Base-by-base conservation (phyloP, 2,329 filamentous ascomycete genomes). In the Cryphonectria parasitica region DNA sequence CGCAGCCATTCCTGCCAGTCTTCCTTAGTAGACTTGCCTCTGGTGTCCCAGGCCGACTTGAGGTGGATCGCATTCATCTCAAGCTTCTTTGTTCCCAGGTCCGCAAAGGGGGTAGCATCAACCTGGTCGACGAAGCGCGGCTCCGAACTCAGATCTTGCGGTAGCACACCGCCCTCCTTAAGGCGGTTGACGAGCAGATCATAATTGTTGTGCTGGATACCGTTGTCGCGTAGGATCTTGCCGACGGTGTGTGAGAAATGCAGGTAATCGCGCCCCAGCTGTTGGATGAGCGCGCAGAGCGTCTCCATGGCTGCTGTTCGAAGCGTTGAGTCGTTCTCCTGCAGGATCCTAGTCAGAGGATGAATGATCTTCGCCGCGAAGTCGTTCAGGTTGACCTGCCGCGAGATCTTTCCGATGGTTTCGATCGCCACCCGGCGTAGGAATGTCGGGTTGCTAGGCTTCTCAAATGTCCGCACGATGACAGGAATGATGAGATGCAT, bases 1-100 rank as follows among this genome's bases (percentile, higher is more conserved):
- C 97, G 90, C 81, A 99, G 94, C 96, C 96, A 99, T 80, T 99
- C 96, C 77, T 97, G 93, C 96, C 96, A 99, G 81, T 99, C 96
- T 78, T 99, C 96, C 76, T 95, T 94, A 13, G 96, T 99, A 0
- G 95, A 98, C 78, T 98, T 98, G 72, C 97, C 94, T 71, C 92
- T 94, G 0, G 97, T 96, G 76, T 98, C 96, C 96, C 96, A 99
- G 0, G 97, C 96, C 74, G 92, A 92, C 81, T 98, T 98, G 31
- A 99, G 85, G 83, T 99, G 97, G 74, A 98, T 95, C 66, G 97
- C 94, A 75, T 99, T 99, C 80, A 98, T 95, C 73, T 97, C 94
- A 45, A 98, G 87, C 81, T 98, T 98, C 85, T 97, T 98, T 17
- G 92, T 93, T 1, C 91, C 90, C 61, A 97, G 91, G 74, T 98